A percentile compares a stretch with the other conserved stretches of the same genome.
Evolutionary conservation across 2,329 filamentous ascomycete genomes (phyloP).

Genomic region (Talaromyces sp.): DNA sequence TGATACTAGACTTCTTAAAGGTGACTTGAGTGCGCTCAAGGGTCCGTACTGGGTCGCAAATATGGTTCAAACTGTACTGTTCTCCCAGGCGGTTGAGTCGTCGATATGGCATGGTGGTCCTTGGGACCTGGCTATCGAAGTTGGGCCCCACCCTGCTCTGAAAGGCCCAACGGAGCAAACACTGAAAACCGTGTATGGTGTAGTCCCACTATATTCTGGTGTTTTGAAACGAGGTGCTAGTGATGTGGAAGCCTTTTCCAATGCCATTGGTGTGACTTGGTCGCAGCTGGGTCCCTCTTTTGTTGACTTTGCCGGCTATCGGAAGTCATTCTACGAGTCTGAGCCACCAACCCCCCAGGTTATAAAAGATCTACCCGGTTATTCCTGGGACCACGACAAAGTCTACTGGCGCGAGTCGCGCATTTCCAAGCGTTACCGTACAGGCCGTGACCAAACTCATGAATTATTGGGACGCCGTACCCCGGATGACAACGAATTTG

Average conservation of each 20-base stretch:
- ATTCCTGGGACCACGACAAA: conserved; percentile 45
- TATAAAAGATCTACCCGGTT: conserved; percentile 30
- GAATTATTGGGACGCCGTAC: conserved; percentile 17
- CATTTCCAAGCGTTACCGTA: conserved; percentile 33
- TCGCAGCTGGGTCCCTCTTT: conserved; percentile 9
- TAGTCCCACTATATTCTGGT: conserved; percentile 11
- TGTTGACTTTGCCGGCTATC: conserved; percentile 12
- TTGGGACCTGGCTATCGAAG: conserved; percentile 17
- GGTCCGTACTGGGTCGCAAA: conserved; percentile 31
- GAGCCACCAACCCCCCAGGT: neutral
- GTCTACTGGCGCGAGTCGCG: conserved; percentile 40
- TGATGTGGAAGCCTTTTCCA: conserved; percentile 12
- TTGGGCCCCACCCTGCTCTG: conserved; percentile 29
- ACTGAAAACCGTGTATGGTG: conserved; percentile 2
- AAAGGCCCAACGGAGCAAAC: conserved; percentile 19
- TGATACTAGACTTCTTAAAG: neutral
- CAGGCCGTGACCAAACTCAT: conserved; percentile 23
- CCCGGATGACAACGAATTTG: conserved; percentile 16
- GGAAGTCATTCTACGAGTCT: conserved; percentile 2
- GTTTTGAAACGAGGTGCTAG: conserved; percentile 9
- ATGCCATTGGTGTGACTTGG: conserved; percentile 17
- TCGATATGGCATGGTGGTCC: conserved; percentile 5
- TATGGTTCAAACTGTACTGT: conserved; percentile 28
- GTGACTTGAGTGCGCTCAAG: neutral
- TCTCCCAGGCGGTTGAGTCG: conserved; percentile 20